Conservation (phyloP, 768 basidiomycete genomes). For the Podaxis sp. region DNA sequence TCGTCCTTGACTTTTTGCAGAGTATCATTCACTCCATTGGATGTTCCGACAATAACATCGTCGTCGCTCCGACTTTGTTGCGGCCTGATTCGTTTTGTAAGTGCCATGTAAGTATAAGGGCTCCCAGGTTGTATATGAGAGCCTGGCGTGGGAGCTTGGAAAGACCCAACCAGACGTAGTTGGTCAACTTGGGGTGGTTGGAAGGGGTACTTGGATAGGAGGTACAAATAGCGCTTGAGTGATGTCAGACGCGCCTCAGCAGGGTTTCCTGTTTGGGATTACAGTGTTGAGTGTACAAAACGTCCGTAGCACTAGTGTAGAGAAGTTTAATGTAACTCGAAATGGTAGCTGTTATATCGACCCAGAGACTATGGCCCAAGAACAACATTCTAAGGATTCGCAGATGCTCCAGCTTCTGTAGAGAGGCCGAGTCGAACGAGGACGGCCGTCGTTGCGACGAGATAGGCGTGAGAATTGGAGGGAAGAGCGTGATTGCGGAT, state of each 20-base stretch:
- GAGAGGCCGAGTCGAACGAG: too few relatives aligned
- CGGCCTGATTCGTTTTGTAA: slow-evolving; percentile 23
- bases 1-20: slow-evolving; percentile 7
- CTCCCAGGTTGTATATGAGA: neutral
- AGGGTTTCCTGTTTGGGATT: neutral
- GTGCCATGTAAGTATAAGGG: slow-evolving; percentile 30
- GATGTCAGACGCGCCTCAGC: neutral
- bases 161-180: neutral
- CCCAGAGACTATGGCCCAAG: too few relatives aligned
- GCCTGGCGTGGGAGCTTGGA: neutral
- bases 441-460: neutral
- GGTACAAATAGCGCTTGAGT: slow-evolving; percentile 24
- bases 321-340: neutral
- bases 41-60: neutral
- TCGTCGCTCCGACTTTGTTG: slow-evolving; percentile 7
- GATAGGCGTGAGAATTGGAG: neutral
- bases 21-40: neutral
- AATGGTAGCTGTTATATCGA: neutral
- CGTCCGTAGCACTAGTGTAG: neutral
- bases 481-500: slow-evolving; percentile 4
- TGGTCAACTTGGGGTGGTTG: neutral
- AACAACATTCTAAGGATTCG: neutral
- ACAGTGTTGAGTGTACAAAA: neutral
- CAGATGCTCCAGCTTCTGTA: neutral
- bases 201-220: slow-evolving; percentile 18